phyloP scores from a whole-genome alignment of 192 early-diverging fungal species.

The Gigaspora rosea region DNA sequence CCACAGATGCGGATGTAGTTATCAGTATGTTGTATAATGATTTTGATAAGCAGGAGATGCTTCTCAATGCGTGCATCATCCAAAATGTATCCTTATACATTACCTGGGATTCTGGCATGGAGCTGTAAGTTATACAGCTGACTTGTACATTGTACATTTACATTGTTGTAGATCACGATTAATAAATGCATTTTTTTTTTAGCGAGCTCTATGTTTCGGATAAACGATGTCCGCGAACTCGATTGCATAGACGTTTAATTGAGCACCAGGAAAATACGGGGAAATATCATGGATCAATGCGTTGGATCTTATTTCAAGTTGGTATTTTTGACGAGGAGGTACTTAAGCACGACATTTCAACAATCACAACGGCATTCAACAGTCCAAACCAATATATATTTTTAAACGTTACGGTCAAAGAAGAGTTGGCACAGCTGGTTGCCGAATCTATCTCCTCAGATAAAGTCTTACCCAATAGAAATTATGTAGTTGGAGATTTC shows the following conservation, averaged over 20 bases:
- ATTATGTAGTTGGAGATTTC: conserved; percentile 22
- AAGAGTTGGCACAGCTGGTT: conserved; percentile 1
- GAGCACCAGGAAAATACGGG: not conserved
- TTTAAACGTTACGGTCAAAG: conserved; percentile 14
- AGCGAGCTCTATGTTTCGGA: not conserved
- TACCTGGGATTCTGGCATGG: conserved; percentile 14
- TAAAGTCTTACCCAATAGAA: not conserved
- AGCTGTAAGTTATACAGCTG: not conserved
- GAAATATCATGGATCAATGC: not conserved
- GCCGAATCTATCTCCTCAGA: not conserved
- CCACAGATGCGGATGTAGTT: not conserved
- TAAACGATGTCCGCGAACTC: conserved; percentile 10
- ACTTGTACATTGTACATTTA: not conserved
- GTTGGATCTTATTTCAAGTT: conserved; percentile 22
- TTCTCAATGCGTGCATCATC: not conserved
- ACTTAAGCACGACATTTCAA: conserved; percentile 9
- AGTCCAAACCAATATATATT: conserved; percentile 12
- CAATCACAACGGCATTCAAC: conserved; percentile 14
- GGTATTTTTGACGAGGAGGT: conserved; percentile 12
- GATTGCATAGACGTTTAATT: not conserved
- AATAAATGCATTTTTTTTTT: not conserved
- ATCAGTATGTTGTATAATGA: conserved; percentile 9
- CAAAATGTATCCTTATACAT: conserved; percentile 8
- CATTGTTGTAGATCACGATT: not conserved
- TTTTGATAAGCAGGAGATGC: conserved; percentile 11